These are phyloP conservation scores for Aspergillus hancockii DNA, from an alignment of 495 filamentous ascomycete species.

Conservation along the genomic window DNA sequence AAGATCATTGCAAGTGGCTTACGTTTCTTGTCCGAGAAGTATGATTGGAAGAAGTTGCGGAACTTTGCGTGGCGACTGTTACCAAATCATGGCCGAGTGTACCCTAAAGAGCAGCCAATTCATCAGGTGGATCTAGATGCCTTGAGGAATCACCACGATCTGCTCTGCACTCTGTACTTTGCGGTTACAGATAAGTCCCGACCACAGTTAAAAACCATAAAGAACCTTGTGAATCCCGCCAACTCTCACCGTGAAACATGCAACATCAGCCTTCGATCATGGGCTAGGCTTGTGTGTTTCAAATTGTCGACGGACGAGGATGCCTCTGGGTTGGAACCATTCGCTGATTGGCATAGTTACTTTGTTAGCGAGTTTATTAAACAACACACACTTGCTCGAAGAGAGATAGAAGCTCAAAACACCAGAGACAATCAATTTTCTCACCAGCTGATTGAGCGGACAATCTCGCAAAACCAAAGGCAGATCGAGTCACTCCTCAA, in stretches of 20 bases:
- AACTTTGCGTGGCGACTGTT: conserved; percentile 78
- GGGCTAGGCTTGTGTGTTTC: conserved; percentile 77
- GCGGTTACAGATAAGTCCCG: conserved; percentile 70
- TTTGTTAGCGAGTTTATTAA: conserved; percentile 55
- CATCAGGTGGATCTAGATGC: conserved; percentile 78
- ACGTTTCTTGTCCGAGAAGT: conserved; percentile 55
- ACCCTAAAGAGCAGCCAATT: conserved; percentile 79
- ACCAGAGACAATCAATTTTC: conserved; percentile 43
- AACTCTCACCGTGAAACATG: conserved; percentile 85
- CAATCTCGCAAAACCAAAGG: conserved; percentile 60
- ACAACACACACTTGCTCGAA: conserved; percentile 60
- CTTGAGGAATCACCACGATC: conserved; percentile 89
- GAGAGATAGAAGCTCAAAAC: conserved; percentile 61
- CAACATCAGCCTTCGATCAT: conserved; percentile 77
- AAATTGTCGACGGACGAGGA: conserved; percentile 63
- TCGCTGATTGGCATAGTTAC: conserved; percentile 69
- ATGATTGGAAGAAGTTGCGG: conserved; percentile 69
- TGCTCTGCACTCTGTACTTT: conserved; percentile 88
- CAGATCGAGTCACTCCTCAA: conserved; percentile 60
- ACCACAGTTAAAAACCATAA: conserved; percentile 69
- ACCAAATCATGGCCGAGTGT: conserved; percentile 85
- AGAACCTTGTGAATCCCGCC: conserved; percentile 74
- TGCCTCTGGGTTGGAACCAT: conserved; percentile 51
- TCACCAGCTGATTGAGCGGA: conserved; percentile 52
- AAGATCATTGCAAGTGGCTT: conserved; percentile 78